phyloP scores from a whole-genome alignment of 768 basidiomycete species.

The Macrocybe gigantea region DNA sequence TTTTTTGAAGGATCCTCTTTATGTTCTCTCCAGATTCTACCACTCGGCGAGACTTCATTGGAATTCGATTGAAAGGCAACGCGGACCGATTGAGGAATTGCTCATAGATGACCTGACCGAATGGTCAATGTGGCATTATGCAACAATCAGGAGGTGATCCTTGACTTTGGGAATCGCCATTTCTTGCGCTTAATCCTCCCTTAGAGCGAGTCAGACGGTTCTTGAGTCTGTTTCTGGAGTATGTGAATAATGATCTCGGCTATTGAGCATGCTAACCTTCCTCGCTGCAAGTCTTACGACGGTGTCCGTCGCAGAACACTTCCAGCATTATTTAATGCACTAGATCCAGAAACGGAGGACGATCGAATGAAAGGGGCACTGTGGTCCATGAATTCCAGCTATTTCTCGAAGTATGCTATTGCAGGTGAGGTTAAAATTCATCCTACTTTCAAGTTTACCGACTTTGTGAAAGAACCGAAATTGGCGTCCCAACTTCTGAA shows the following conservation, averaged over 20 bases:
- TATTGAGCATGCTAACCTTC: neutral
- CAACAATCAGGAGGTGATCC: conserved; percentile 43
- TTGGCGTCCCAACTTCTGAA: conserved; percentile 53
- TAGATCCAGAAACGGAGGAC: conserved; percentile 70
- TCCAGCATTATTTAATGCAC: conserved; percentile 48
- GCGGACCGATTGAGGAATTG: conserved; percentile 51
- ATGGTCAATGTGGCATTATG: conserved; percentile 78
- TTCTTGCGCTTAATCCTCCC: conserved; percentile 22
- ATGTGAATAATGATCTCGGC: conserved; percentile 7
- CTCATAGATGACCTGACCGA: conserved; percentile 69
- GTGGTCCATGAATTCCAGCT: conserved; percentile 65
- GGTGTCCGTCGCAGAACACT: conserved; percentile 61
- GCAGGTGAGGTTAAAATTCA: conserved; percentile 27
- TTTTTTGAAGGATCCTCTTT: neutral
- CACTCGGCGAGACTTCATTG: conserved; percentile 64
- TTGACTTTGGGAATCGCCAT: neutral
- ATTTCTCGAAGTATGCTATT: conserved; percentile 55
- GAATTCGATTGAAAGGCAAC: conserved; percentile 67
- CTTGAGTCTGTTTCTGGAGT: conserved; percentile 49
- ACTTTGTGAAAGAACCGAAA: conserved; percentile 48
- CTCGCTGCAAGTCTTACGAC: conserved; percentile 48
- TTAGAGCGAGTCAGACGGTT: conserved; percentile 41
- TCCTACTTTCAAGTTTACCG: neutral
- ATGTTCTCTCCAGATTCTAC: conserved; percentile 38
- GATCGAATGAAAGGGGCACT: conserved; percentile 92